phyloP scores from a whole-genome alignment of 805 yeast genomes.

The Cyberlindnera meyerae region DNA sequence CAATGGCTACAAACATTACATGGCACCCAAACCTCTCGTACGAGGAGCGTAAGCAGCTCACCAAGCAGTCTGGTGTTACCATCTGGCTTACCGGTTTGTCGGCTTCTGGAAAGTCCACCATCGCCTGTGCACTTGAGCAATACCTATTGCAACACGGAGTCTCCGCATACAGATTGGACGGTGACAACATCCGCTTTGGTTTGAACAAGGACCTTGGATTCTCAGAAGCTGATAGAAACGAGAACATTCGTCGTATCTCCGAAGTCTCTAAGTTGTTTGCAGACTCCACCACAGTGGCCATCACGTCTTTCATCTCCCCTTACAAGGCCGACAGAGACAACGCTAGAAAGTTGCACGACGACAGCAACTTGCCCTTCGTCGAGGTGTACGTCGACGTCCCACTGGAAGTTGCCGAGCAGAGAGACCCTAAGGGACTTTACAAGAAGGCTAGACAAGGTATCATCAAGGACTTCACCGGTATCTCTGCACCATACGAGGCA shows the following conservation, averaged over 20 bases:
- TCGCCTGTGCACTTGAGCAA: constrained; percentile 93
- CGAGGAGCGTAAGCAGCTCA: constrained; percentile 66
- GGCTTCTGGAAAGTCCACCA: constrained; percentile 86
- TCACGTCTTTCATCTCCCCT: constrained; percentile 92
- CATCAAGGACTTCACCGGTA: constrained; percentile 92
- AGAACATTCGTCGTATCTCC: constrained; percentile 90
- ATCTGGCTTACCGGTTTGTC: constrained; percentile 94
- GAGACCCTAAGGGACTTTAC: constrained; percentile 96
- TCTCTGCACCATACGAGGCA: constrained; percentile 93
- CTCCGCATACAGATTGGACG: constrained; percentile 85
- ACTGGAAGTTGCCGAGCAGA: constrained; percentile 87
- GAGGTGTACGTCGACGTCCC: constrained; percentile 95
- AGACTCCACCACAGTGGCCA: constrained; percentile 81
- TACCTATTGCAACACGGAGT: constrained; percentile 62
- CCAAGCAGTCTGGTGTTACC: constrained; percentile 83
- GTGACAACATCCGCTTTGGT: constrained; percentile 92
- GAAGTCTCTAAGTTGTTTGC: constrained; percentile 94
- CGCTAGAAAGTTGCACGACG: constrained; percentile 81
- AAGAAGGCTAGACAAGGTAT: constrained; percentile 95
- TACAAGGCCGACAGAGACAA: constrained; percentile 77
- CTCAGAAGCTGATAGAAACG: constrained; percentile 86
- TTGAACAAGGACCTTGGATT: constrained; percentile 93
- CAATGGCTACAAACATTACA: constrained; percentile 92
- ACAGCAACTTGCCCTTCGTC: constrained; percentile 71
- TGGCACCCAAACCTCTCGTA: constrained; percentile 92